Conservation (phyloP, 108 stramenopile species). For the Nitzschia inconspicua region DNA sequence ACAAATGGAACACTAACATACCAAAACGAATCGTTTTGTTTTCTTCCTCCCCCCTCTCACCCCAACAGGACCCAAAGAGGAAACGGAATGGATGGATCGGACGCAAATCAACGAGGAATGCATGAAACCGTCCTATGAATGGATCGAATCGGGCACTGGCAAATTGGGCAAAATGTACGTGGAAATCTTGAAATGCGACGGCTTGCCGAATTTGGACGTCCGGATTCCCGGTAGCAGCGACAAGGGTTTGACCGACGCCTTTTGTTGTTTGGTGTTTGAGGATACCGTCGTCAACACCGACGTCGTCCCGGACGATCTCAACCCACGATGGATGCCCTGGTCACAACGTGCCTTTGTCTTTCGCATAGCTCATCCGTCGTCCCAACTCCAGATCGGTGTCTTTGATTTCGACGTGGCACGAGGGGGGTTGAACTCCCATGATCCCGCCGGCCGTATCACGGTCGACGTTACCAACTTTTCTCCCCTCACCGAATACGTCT, state of each 20-base stretch:
- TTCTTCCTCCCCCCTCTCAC: too few species aligned
- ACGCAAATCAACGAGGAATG: constrained; percentile 46
- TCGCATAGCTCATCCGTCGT: constrained; percentile 43
- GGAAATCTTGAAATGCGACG: constrained; percentile 58
- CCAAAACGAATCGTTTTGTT: too few species aligned
- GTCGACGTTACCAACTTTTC: constrained; percentile 56
- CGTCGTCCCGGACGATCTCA: constrained; percentile 48
- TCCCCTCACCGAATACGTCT: constrained; percentile 41
- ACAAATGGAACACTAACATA: too few species aligned
- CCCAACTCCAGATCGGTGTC: constrained; percentile 63
- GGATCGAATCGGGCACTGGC: constrained; percentile 68
- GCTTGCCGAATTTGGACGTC: constrained; percentile 50
- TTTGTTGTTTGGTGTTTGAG: constrained; percentile 59
- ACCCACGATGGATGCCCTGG: constrained; percentile 69
- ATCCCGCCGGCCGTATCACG: constrained; percentile 53
- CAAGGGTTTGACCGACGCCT: constrained; percentile 58
- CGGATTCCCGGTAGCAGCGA: constrained; percentile 1
- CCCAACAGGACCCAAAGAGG: constrained; percentile 24
- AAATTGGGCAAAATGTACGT: constrained; percentile 55
- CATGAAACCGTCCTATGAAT: constrained; percentile 41
- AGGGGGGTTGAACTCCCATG: too few species aligned
- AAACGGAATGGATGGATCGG: constrained; percentile 55
- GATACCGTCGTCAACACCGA: constrained; percentile 63
- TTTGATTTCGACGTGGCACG: constrained; percentile 57
- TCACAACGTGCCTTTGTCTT: constrained; percentile 60